These are phyloP conservation scores for Solanum okadae DNA, from an alignment of 257 asterid genomes.

Conservation along the genomic window DNA sequence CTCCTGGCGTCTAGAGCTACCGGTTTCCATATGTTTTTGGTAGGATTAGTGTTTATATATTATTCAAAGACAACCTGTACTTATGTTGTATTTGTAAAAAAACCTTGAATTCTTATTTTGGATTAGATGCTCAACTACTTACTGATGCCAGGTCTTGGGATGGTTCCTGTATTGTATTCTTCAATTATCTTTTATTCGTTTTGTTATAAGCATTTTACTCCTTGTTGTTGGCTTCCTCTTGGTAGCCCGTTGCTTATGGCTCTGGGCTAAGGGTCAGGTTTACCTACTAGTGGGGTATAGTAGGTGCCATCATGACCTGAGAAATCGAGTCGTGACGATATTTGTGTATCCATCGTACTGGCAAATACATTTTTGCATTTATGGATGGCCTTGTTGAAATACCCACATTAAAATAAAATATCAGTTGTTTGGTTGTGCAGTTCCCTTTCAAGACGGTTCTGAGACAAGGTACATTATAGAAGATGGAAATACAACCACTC, in stretches of 20 bases:
- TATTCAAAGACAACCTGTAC: too few relatives aligned
- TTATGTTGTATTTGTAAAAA: neutral
- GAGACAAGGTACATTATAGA: neutral
- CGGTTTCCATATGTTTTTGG: too few relatives aligned
- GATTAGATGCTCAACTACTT: neutral
- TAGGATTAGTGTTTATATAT: neutral
- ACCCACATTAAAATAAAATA: neutral
- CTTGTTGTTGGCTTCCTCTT: neutral
- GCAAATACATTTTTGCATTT: too few relatives aligned
- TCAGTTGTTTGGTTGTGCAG: conserved; percentile 44
- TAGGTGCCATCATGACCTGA: neutral
- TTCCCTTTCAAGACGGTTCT: neutral
- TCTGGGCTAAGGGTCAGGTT: neutral
- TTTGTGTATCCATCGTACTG: neutral
- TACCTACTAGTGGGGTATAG: neutral
- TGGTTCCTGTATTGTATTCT: neutral
- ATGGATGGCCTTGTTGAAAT: neutral
- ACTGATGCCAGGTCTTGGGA: neutral
- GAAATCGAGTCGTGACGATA: neutral
- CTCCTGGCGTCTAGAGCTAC: neutral
- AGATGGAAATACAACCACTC: neutral
- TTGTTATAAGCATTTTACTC: neutral
- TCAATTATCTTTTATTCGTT: too few relatives aligned
- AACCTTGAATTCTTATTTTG: neutral
- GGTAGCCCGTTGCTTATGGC: neutral